Evolutionary conservation across 371 early-diverging fungal species (phyloP).

Genomic region (Rhizomucor miehei): DNA sequence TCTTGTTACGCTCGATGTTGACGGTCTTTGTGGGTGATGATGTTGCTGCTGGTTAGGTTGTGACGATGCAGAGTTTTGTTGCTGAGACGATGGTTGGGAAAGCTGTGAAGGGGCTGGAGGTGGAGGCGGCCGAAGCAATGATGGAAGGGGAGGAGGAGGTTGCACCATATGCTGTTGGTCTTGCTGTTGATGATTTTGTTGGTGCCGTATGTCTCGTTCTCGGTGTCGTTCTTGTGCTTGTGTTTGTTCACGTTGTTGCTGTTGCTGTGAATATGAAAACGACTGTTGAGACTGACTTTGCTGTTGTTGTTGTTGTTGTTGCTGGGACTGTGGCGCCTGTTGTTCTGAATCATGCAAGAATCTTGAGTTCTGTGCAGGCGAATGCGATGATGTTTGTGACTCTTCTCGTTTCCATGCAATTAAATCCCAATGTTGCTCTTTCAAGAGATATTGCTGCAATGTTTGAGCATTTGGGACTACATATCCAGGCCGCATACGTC

Average conservation of each 20-base stretch:
- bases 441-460: slow-evolving; percentile 31
- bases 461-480: slow-evolving; percentile 20
- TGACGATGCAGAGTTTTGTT: background rate
- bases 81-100: background rate
- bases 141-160: background rate
- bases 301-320: too few species aligned
- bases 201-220: background rate
- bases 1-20: too few species aligned
- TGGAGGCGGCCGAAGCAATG: background rate
- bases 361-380: background rate
- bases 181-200: background rate
- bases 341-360: too few species aligned
- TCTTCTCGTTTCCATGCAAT: slow-evolving; percentile 4
- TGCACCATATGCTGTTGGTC: background rate
- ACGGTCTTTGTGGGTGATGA: background rate
- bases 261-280: background rate
- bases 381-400: background rate
- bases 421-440: slow-evolving; percentile 41
- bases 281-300: too few species aligned
- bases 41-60: background rate
- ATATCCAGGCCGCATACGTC: slow-evolving; percentile 34
- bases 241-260: background rate
- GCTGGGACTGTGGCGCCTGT: too few species aligned
- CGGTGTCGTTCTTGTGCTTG: background rate
- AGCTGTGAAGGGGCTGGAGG: background rate